These are phyloP conservation scores for Suhomyces sp. DNA, from an alignment of 805 yeast genomes.

Conservation along the genomic window DNA sequence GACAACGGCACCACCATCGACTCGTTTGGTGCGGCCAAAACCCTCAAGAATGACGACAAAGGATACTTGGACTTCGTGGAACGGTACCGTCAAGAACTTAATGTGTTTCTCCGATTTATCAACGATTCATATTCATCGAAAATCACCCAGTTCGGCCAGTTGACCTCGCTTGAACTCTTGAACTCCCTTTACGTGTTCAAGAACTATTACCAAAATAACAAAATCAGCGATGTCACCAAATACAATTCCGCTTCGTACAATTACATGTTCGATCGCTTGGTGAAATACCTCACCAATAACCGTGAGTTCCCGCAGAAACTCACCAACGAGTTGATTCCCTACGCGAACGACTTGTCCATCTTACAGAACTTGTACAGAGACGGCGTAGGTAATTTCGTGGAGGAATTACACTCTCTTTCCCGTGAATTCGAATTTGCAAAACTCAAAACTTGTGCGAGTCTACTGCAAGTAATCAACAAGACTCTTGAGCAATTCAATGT, in stretches of 20 bases:
- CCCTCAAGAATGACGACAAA: background rate
- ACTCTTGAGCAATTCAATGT: slow-evolving; percentile 19
- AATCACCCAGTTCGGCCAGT: slow-evolving; percentile 20
- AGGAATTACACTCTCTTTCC: slow-evolving; percentile 22
- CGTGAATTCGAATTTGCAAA: slow-evolving; percentile 21
- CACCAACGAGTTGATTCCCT: slow-evolving; percentile 17
- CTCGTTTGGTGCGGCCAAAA: background rate
- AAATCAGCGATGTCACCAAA: slow-evolving; percentile 15
- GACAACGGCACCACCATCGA: background rate
- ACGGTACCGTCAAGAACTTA: slow-evolving; percentile 19
- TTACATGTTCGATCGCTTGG: slow-evolving; percentile 21
- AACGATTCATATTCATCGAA: slow-evolving; percentile 20
- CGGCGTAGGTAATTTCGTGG: slow-evolving; percentile 18
- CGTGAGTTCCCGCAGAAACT: slow-evolving; percentile 19
- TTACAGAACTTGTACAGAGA: slow-evolving; percentile 14
- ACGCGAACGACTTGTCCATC: slow-evolving; percentile 8
- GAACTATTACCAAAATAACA: slow-evolving; percentile 17
- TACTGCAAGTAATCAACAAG: slow-evolving; percentile 16
- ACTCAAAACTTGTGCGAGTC: slow-evolving; percentile 14
- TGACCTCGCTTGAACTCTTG: slow-evolving; percentile 25
- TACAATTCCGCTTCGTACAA: slow-evolving; percentile 18
- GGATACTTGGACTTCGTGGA: slow-evolving; percentile 18
- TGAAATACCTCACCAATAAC: slow-evolving; percentile 14
- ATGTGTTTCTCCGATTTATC: slow-evolving; percentile 21
- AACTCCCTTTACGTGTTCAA: slow-evolving; percentile 28